A percentile compares a stretch with the other conserved stretches of the same genome.
These are phyloP conservation scores for Pistacia vera DNA, from an alignment of 345 rosid genomes.

Conservation along the genomic window DNA sequence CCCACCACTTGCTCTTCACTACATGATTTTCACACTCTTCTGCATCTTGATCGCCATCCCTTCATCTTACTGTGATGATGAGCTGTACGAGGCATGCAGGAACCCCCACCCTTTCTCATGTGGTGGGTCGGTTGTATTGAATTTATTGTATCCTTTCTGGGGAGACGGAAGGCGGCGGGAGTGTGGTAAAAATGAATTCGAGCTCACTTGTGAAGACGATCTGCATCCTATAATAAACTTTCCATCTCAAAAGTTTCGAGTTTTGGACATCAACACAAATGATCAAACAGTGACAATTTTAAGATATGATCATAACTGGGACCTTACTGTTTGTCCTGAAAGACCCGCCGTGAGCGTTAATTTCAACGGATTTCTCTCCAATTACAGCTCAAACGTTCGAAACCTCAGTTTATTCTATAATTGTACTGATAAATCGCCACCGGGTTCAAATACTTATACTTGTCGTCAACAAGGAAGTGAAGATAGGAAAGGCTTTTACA, in stretches of 20 bases:
- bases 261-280: neutral
- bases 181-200: constrained; percentile 43
- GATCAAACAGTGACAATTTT: constrained; percentile 11
- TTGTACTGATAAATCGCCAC: neutral
- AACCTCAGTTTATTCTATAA: constrained; percentile 32
- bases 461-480: neutral
- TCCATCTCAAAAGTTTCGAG: neutral
- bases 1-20: neutral
- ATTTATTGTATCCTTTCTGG: constrained; percentile 57
- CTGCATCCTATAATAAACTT: constrained; percentile 8
- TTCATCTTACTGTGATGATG: constrained; percentile 22
- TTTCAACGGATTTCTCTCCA: neutral
- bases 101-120: neutral
- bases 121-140: constrained; percentile 29
- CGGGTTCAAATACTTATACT: neutral
- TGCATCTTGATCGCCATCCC: constrained; percentile 28
- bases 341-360: neutral
- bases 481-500: neutral
- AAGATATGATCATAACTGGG: too few species aligned
- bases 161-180: constrained; percentile 18
- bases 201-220: constrained; percentile 29
- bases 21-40: constrained; percentile 7
- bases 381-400: neutral
- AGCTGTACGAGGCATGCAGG: constrained; percentile 32
- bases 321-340: constrained; percentile 31